A percentile compares a stretch with the other conserved stretches of the same genome.
phyloP scores from a whole-genome alignment of 2,329 filamentous ascomycete genomes.

The Calonectria pseudoreteaudii region DNA sequence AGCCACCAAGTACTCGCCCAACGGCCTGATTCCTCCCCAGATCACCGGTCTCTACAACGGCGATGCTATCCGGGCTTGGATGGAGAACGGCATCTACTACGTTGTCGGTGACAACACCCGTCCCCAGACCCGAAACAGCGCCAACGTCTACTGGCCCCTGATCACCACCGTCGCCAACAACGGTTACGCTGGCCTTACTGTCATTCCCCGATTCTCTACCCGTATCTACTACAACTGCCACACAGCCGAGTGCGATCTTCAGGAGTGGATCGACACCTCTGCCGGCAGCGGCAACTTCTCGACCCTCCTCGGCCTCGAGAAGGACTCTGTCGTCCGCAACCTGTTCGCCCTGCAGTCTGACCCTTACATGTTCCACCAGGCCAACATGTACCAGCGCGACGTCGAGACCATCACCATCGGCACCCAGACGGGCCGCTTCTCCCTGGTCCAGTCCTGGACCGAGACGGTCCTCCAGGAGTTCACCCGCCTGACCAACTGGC shows the following conservation, averaged over 20 bases:
- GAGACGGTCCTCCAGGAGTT: conserved; percentile 32
- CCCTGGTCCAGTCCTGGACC: conserved; percentile 29
- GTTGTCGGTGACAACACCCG: conserved; percentile 36
- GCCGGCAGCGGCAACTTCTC: conserved; percentile 22
- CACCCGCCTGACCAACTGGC: conserved; percentile 31
- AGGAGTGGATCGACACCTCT: conserved; percentile 34
- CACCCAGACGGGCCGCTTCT: conserved; percentile 25
- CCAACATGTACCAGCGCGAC: conserved; percentile 29
- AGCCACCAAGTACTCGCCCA: conserved; percentile 24
- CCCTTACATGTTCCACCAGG: conserved; percentile 36
- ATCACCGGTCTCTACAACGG: conserved; percentile 34
- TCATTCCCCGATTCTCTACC: conserved; percentile 31
- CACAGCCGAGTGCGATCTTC: conserved; percentile 24
- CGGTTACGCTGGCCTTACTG: conserved; percentile 26
- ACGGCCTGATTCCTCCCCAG: conserved; percentile 31
- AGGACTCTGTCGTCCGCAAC: not conserved
- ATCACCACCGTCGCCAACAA: conserved; percentile 31
- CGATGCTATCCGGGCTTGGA: conserved; percentile 32
- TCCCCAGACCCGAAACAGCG: conserved; percentile 6
- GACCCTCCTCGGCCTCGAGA: not conserved
- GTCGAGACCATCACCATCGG: conserved; percentile 26
- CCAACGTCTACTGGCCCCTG: conserved; percentile 32
- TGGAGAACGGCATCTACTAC: conserved; percentile 29
- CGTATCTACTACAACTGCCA: conserved; percentile 36
- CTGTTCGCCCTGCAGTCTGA: conserved; percentile 22